A percentile compares a stretch with the other conserved stretches of the same genome.
phyloP scores from a whole-genome alignment of 139 green algal species.

The Tetraselmis striata region DNA sequence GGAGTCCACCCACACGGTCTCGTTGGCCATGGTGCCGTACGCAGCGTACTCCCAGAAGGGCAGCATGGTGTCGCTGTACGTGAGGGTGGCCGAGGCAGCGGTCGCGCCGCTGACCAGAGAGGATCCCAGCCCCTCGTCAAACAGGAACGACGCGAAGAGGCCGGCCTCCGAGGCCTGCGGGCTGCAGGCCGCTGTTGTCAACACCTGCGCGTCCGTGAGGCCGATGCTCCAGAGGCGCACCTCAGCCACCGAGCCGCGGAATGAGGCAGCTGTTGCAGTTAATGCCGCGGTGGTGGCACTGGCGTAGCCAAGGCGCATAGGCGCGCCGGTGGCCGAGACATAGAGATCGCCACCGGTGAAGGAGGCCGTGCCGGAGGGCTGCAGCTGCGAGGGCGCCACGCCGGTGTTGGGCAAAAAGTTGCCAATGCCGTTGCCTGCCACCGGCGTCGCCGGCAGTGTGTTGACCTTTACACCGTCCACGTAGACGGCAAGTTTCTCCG shows the following conservation, averaged over 20 bases:
- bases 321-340: background rate
- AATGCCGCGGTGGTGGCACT: no score
- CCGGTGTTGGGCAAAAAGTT: background rate
- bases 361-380: background rate
- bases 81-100: background rate
- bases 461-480: background rate
- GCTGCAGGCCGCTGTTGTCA: background rate
- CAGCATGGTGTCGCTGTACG: conserved; percentile 9
- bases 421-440: background rate
- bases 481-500: background rate
- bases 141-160: conserved; percentile 8
- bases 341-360: background rate
- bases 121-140: conserved; percentile 6
- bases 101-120: background rate
- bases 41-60: conserved; percentile 4
- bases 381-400: background rate
- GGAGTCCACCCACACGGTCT: conserved; percentile 3
- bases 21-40: background rate
- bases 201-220: background rate
- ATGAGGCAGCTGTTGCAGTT: background rate
- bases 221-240: conserved; percentile 10
- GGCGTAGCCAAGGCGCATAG: background rate
- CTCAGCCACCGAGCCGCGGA: conserved; percentile 8
- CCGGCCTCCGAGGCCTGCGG: background rate
- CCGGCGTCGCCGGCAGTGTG: background rate